These are phyloP conservation scores for Colletotrichum truncatum DNA, from an alignment of 2,329 filamentous ascomycete genomes.

Conservation along the genomic window DNA sequence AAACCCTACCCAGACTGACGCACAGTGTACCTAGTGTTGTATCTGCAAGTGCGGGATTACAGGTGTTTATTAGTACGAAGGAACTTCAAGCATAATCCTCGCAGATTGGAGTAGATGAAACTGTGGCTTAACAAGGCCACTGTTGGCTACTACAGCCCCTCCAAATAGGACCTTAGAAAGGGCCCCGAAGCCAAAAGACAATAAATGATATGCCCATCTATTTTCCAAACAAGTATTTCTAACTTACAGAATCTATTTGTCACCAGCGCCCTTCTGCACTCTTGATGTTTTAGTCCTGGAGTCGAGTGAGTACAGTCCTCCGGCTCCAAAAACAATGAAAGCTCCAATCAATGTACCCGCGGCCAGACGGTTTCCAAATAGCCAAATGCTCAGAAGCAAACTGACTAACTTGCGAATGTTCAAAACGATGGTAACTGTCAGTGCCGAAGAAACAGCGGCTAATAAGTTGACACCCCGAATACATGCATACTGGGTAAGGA, in stretches of 20 bases:
- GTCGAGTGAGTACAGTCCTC: conserved; percentile 90
- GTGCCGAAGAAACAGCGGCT: conserved; percentile 84
- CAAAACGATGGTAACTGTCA: conserved; percentile 95
- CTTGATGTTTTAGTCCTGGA: conserved; percentile 48
- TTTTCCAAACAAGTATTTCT: background rate
- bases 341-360: conserved; percentile 83
- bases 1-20: no score
- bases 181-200: no score
- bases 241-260: conserved; percentile 14
- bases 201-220: background rate
- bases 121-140: no score
- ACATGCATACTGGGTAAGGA: conserved; percentile 91
- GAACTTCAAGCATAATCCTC: no score
- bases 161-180: no score
- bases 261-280: conserved; percentile 11
- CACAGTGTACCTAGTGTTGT: no score
- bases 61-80: no score
- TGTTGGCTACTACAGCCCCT: no score
- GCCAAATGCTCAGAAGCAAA: conserved; percentile 87
- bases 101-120: no score
- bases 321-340: conserved; percentile 86
- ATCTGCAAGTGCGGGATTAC: no score
- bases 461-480: conserved; percentile 97
- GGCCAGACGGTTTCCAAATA: conserved; percentile 89
- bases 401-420: conserved; percentile 96